Evolutionary conservation across 2,329 filamentous ascomycete species (phyloP), one percentile per base, ranked within the genome.

Genomic region (Trichoderma brevicompactum): DNA sequence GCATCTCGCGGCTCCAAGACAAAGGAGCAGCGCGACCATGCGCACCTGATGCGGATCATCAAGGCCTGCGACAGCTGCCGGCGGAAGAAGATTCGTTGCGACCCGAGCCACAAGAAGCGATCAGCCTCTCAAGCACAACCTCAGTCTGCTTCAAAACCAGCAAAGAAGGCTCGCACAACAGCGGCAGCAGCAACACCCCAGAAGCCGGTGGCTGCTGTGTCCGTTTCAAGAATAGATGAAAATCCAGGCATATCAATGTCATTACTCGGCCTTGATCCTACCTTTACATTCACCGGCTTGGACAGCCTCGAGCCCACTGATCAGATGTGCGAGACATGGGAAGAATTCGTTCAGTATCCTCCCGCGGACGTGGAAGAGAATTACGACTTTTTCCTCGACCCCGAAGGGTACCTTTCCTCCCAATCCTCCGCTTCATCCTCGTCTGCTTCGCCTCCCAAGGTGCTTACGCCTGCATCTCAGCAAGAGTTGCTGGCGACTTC

Each of bases 11-110:
- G 86, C 40, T 86, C 83, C 74, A 89, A 89, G 78, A 87, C 87
- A 60, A 87, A 87, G 80, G 87, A 89, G 79, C 87, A 89, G 79
- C 82, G 87, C 40, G 86, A 89, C 61, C 87, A 89, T 72, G 87
- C 87, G 6, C 86, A 88, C 69, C 77, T 89, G 53, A 89, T 89
- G 85, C 80, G 87, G 66, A 86, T 87, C 72, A 85, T 89, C 74
- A 88, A 88, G 78, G 87, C 87, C n/a, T 89, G 87, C 73, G 84
- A 87, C 49, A 79, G 80, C 67, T 89, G 87, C 78, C 79, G 81
- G 67, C 81, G 79, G 73, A 89, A 88, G 82, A 89, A 89, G 82
- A 81, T 85, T 46, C 82, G 85, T 52, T 88, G 85, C 72, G 84
- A 87, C 69, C 85, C 85, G 2, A 85, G 82, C 76, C 85, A 88